These are phyloP conservation scores for Heracleum sosnowskyi DNA, from an alignment of 129 eudicot genomes.

Conservation along the genomic window DNA sequence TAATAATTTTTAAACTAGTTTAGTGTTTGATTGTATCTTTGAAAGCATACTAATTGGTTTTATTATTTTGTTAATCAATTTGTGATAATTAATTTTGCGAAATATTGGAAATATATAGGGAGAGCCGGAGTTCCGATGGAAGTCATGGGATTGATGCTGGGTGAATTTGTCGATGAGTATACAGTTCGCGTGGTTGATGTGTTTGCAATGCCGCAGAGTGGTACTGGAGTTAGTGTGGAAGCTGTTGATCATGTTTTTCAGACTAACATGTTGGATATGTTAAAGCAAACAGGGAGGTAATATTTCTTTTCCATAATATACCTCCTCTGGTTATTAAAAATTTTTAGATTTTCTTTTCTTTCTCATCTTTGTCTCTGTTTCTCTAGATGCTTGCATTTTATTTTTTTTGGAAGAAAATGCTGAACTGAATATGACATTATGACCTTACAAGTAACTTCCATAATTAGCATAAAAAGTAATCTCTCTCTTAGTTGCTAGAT, in stretches of 20 bases:
- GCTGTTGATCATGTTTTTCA: constrained; percentile 97
- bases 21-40: constrained; percentile 13
- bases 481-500: not conserved
- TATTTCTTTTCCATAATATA: not conserved
- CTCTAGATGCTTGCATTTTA: not conserved
- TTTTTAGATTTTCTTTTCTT: not conserved
- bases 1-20: not conserved
- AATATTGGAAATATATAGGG: constrained; percentile 27
- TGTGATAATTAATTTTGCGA: not conserved
- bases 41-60: not conserved
- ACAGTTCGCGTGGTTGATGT: constrained; percentile 93
- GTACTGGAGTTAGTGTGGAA: constrained; percentile 96
- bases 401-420: not conserved
- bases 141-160: constrained; percentile 96
- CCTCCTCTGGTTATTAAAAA: not conserved
- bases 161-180: constrained; percentile 92
- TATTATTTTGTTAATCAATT: not conserved
- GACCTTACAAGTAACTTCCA: not conserved
- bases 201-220: constrained; percentile 98
- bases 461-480: no score
- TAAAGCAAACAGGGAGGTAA: constrained; percentile 91
- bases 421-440: not conserved
- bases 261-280: constrained; percentile 97
- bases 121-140: constrained; percentile 99
- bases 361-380: not conserved